These are phyloP conservation scores for Ulmus americana DNA, from an alignment of 331 rosid species.

Conservation along the genomic window DNA sequence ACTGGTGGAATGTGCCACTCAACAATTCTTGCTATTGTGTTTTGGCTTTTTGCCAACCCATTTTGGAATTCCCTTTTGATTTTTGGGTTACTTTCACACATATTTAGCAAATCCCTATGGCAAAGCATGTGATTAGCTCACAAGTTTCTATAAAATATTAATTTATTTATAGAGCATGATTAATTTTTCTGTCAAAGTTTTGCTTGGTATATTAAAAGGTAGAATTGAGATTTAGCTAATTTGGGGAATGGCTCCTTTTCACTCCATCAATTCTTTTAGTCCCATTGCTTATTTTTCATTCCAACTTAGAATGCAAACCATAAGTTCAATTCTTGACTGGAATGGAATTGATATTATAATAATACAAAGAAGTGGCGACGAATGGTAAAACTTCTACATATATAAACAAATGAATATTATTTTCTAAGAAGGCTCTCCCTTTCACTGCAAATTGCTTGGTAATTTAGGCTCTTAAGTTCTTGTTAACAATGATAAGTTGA, in stretches of 20 bases:
- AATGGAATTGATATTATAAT: neutral
- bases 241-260: conserved; percentile 9
- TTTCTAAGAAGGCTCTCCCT: too few relatives aligned
- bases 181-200: conserved; percentile 11
- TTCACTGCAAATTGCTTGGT: too few relatives aligned
- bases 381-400: too few relatives aligned
- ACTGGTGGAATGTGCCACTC: conserved; percentile 39
- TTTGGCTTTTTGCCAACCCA: neutral
- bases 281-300: conserved; percentile 8
- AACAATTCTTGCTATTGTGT: conserved; percentile 26
- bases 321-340: neutral
- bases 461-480: too few relatives aligned
- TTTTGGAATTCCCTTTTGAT: conserved; percentile 11
- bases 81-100: neutral
- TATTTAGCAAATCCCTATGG: neutral
- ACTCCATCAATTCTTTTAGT: neutral
- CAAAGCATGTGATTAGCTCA: conserved; percentile 10
- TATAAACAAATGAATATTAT: too few relatives aligned
- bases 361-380: neutral
- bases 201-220: neutral
- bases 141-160: neutral
- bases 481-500: too few relatives aligned
- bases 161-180: neutral
- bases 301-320: neutral
- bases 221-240: conserved; percentile 7